A percentile compares a stretch with the other conserved stretches of the same genome.
These are phyloP conservation scores for Hymenoscyphus infarciens DNA, from an alignment of 2,329 filamentous ascomycete genomes.

Conservation along the genomic window DNA sequence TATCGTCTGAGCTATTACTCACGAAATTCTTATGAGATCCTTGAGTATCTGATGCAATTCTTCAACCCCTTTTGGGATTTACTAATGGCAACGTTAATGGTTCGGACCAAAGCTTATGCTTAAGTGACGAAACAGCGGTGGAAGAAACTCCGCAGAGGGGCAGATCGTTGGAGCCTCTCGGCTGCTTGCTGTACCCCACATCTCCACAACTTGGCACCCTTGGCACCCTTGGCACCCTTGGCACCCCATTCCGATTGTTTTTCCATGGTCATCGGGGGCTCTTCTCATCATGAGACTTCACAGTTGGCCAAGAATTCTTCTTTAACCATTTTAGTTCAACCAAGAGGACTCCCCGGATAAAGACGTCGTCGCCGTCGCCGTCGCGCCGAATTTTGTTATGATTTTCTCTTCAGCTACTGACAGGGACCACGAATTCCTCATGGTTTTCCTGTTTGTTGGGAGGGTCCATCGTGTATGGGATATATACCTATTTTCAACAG, in stretches of 20 bases:
- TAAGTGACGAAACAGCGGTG: not conserved
- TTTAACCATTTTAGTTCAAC: not conserved
- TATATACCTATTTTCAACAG: not conserved
- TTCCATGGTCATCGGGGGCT: not conserved
- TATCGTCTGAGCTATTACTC: not conserved
- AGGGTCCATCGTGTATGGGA: not conserved
- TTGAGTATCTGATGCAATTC: not conserved
- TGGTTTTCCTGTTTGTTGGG: not conserved
- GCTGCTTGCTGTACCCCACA: not conserved
- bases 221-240: not conserved
- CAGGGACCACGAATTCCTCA: not conserved
- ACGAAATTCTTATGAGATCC: not conserved
- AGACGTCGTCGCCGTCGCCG: not conserved
- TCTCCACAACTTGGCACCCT: not conserved
- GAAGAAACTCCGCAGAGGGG: constrained; percentile 1
- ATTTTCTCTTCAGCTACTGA: not conserved
- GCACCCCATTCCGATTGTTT: not conserved
- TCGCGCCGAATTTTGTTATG: not conserved
- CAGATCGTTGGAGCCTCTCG: not conserved
- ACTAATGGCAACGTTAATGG: not conserved
- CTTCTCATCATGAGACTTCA: not conserved
- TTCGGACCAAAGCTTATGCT: constrained; percentile 1
- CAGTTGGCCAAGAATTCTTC: not conserved
- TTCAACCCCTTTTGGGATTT: not conserved
- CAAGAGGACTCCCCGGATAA: not conserved